phyloP scores from a whole-genome alignment of 352 stramenopile species.

The Phytophthora fragariaefolia region DNA sequence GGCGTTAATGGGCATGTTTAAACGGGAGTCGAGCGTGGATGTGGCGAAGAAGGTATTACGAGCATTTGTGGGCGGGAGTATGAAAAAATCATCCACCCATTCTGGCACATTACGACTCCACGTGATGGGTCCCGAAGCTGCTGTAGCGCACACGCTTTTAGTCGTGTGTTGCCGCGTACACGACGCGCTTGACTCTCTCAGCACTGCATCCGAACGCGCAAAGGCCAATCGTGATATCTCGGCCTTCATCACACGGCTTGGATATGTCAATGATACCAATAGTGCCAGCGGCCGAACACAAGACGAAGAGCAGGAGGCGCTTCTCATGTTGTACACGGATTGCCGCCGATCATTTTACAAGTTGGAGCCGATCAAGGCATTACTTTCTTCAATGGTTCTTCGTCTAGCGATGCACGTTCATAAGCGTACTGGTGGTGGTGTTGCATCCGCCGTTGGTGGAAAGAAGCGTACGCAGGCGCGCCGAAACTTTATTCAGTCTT shows the following conservation, averaged over 20 bases:
- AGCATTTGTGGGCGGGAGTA: constrained; percentile 62
- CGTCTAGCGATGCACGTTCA: constrained; percentile 69
- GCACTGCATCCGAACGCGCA: constrained; percentile 56
- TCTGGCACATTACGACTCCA: constrained; percentile 58
- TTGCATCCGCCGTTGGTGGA: constrained; percentile 7
- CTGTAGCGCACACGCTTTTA: constrained; percentile 87
- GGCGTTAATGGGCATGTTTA: constrained; percentile 89
- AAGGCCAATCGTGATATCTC: constrained; percentile 75
- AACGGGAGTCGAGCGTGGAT: constrained; percentile 76
- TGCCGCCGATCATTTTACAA: constrained; percentile 90
- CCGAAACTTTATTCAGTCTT: constrained; percentile 88
- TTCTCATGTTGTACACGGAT: constrained; percentile 90
- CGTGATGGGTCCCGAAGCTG: constrained; percentile 74
- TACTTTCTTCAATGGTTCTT: constrained; percentile 64
- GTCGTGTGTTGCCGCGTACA: constrained; percentile 86
- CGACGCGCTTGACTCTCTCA: constrained; percentile 84
- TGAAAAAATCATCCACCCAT: constrained; percentile 28
- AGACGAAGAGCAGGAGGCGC: constrained; percentile 79
- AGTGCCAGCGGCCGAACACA: constrained; percentile 28
- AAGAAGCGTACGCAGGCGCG: constrained; percentile 43
- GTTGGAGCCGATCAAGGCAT: constrained; percentile 73
- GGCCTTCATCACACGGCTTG: constrained; percentile 81
- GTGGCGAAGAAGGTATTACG: constrained; percentile 87
- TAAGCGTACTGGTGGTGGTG: constrained; percentile 31
- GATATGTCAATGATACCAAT: constrained; percentile 30